A percentile compares a stretch with the other conserved stretches of the same genome.
Conservation (phyloP, 2,329 filamentous ascomycete genomes). For the Aureobasidium sp. region DNA sequence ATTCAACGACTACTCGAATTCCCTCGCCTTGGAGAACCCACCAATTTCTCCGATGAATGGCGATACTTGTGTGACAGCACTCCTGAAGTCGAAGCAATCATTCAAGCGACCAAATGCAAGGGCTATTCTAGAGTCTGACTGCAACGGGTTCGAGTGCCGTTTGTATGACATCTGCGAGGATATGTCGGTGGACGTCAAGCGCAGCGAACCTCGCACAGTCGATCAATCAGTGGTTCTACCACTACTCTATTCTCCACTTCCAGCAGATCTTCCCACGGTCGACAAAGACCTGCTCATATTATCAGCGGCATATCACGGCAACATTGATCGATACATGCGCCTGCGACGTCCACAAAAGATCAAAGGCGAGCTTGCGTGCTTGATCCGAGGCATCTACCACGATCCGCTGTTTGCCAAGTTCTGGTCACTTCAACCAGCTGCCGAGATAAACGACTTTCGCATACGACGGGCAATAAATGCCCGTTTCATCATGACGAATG, state of each 20-base stretch:
- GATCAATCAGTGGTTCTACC: conserved; percentile 9
- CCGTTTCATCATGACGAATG: conserved; percentile 29
- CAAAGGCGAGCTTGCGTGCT: conserved; percentile 22
- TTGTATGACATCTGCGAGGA: background rate
- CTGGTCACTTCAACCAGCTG: conserved; percentile 20
- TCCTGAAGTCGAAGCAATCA: conserved; percentile 20
- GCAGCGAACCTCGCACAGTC: conserved; percentile 3
- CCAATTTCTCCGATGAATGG: conserved; percentile 27
- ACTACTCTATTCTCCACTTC: conserved; percentile 25
- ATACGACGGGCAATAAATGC: conserved; percentile 22
- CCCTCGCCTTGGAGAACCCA: conserved; percentile 18
- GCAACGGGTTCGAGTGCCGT: background rate
- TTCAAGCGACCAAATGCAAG: background rate
- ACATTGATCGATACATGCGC: conserved; percentile 35
- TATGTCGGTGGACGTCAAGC: background rate
- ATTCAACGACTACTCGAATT: conserved; percentile 34
- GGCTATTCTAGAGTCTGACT: background rate
- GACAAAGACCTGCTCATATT: conserved; percentile 35
- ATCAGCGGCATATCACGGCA: conserved; percentile 33
- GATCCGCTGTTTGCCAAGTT: conserved; percentile 33
- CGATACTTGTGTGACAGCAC: conserved; percentile 29
- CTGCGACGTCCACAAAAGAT: conserved; percentile 27
- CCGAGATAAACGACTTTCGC: background rate
- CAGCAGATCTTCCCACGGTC: conserved; percentile 30
- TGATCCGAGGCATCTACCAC: conserved; percentile 34